Conservation (phyloP, 345 rosid genomes). For the Murraya paniculata region DNA sequence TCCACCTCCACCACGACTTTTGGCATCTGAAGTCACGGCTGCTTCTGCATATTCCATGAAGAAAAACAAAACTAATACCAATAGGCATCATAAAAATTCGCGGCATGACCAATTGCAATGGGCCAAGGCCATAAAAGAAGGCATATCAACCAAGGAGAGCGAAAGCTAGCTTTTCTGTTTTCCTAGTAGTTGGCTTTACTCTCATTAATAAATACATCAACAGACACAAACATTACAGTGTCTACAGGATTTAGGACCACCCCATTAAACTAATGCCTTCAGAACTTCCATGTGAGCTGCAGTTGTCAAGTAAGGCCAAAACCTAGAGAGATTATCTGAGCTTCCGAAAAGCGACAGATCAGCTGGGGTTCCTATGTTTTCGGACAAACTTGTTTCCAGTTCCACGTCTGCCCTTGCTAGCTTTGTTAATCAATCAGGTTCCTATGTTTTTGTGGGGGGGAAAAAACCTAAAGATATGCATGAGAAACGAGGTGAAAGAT, state of each 20-base stretch:
- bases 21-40: neutral
- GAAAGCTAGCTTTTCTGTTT: neutral
- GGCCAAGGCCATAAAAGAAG: slow-evolving; percentile 16
- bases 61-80: slow-evolving; percentile 18
- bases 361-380: slow-evolving; percentile 15
- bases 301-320: slow-evolving; percentile 15
- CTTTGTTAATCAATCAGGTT: too few species aligned
- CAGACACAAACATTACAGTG: neutral
- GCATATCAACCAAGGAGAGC: neutral
- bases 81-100: slow-evolving; percentile 1
- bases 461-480: neutral
- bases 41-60: slow-evolving; percentile 13
- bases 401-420: neutral
- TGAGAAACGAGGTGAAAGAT: neutral
- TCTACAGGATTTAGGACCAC: slow-evolving; percentile 9
- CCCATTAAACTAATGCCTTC: neutral
- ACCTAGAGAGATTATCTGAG: neutral
- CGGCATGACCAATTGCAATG: neutral
- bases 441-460: too few species aligned
- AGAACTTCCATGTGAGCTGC: slow-evolving; percentile 25
- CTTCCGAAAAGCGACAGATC: slow-evolving; percentile 7
- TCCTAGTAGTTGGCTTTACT: neutral
- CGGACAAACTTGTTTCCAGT: slow-evolving; percentile 9
- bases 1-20: slow-evolving; percentile 19
- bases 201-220: neutral